Evolutionary conservation across 1,284 basidiomycete genomes (phyloP), one percentile per base, ranked within the genome.

Genomic region (Fomitopsis palustris): DNA sequence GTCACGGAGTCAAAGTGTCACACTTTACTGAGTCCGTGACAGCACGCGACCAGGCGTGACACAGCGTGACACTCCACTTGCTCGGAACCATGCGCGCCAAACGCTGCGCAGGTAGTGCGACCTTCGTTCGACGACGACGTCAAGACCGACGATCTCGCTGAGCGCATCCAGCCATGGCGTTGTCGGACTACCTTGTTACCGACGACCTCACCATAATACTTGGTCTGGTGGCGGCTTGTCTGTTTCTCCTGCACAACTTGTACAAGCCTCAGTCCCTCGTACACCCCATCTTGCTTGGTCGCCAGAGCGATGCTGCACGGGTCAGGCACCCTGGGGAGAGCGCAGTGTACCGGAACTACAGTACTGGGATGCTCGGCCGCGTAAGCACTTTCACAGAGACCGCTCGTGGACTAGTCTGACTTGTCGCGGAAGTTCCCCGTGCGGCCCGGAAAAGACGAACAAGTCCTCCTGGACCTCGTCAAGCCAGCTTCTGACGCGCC

Each of bases 231-330:
- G 82, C 84, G 9, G 86, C 85, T 4, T 88, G 88, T 10, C 81
- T 90, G 47, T 90, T 90, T 69, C 78, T 92, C 35, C 77, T 91
- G 52, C 85, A 86, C 67, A 90, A 86, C 67, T 75, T 90, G 61
- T 90, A 90, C 75, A 89, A 82, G 62, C 88, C 89, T 1, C 87
- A 90, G 64, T 85, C 90, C 1, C 81, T 93, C 39, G 89, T 92
- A 0, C 92, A 93, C 66, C 91, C 91, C 12, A 90, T 93, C 64
- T 79, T 93, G 9, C 81, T 93, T 2, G 91, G 90, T 14, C 77
- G 90, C 49, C 91, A 93, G 76, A 91, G 90, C 65, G 91, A 93
- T 74, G 87, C 86, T 29, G 86, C 85, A n/a, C 82, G 88, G 45
- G 90, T 92, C 8, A 77, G 90, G 54, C 85, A 90, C 64, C 80